Evolutionary conservation across 441 rosid species (phyloP).

Genomic region (Cnidoscolus chayamansa): DNA sequence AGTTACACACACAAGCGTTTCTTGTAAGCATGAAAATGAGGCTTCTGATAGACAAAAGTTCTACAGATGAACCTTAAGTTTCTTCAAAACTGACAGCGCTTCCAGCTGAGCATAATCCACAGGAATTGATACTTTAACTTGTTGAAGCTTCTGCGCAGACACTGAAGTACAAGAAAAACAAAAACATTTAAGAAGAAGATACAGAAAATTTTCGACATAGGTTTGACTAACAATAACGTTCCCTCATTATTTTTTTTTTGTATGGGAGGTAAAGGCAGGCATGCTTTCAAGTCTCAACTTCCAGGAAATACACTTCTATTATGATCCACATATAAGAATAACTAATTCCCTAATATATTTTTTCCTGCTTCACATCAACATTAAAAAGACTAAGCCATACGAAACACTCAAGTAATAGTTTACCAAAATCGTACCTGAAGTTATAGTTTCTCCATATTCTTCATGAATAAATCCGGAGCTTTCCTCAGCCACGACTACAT

Average conservation of each 20-base stretch:
- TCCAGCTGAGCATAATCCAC: conserved; percentile 77
- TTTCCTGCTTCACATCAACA: background rate
- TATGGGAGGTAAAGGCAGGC: background rate
- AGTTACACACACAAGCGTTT: background rate
- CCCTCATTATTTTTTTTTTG: too few relatives aligned
- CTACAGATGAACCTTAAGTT: conserved; percentile 57
- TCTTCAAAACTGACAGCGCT: conserved; percentile 62
- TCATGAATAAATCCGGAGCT: conserved; percentile 22
- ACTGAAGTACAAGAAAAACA: conserved; percentile 26
- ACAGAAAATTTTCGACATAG: background rate
- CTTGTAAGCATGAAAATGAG: background rate
- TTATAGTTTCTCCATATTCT: conserved; percentile 26
- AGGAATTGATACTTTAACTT: conserved; percentile 34
- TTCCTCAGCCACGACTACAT: conserved; percentile 29
- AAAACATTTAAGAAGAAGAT: conserved; percentile 9
- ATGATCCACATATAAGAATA: background rate
- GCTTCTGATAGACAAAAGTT: conserved; percentile 4
- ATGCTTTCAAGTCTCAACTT: background rate
- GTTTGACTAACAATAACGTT: too few relatives aligned
- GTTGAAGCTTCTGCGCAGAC: conserved; percentile 32
- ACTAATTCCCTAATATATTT: background rate
- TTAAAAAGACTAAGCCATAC: too few relatives aligned
- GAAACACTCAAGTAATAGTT: background rate
- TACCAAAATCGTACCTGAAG: conserved; percentile 28
- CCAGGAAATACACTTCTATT: background rate